Base-by-base conservation (phyloP, 305 asterid species). In the Rubia peregrina region DNA sequence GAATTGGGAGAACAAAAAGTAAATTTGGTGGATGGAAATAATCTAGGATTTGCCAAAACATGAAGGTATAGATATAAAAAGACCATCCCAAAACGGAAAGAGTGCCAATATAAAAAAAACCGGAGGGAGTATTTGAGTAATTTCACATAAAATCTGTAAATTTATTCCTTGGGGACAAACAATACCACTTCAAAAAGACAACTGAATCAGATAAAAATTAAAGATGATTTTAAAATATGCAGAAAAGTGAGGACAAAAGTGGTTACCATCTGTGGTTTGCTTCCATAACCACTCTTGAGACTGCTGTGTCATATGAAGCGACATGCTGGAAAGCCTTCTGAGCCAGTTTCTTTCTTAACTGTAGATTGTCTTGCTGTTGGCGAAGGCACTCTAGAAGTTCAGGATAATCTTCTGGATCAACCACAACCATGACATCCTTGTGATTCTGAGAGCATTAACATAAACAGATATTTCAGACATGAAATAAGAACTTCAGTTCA, bases 221-320 rank as follows among this genome's bases (percentile, higher is more conserved):
- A 36, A 26, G 26, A 57, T 12, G 69, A 62, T 65, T 19, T 64
- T 7, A 8, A 53, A 30, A 72, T 44, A 21, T 12, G 66, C n/a
- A 49, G 43, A 63, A 63, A 30, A 26, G 6, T 26, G 60, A 42
- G 26, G 65, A 60, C 22, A 24, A 63, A 70, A 68, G 71, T 19
- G 56, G 66, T 76, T 82, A 90, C 98, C 96, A 85, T 80, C 93
- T 13, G 79, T 87, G 61, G 91, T 86, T 78, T 89, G 96, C 85
- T 90, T 90, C 97, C 97, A 91, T 78, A 94, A 74, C 97, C 98
- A 94, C 73, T 94, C 96, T n/a, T 48, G 98, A 91, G 78, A 94
- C 97, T 79, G 98, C 98, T 71, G 98, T 87, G 76, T 94, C 98
- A 81, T 91, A 94, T 22, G 96, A 89, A 84, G 97, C 97, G 67